phyloP scores from a whole-genome alignment of 1,284 basidiomycete genomes.

The Waitea zeae region DNA sequence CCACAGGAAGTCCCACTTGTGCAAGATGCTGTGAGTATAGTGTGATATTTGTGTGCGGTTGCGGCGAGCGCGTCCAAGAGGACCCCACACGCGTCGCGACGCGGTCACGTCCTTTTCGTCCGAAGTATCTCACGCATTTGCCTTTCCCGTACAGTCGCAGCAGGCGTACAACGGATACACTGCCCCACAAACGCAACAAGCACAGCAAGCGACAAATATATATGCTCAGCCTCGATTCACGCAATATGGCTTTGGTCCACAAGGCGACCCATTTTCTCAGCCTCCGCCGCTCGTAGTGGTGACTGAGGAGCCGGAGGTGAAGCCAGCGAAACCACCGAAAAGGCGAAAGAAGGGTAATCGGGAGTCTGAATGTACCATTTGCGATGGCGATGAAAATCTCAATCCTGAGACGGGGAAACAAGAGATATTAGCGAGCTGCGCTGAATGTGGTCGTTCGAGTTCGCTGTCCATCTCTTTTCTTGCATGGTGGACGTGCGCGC shows the following conservation, averaged over 20 bases:
- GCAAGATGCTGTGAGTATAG: too few relatives aligned
- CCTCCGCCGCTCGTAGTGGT: slow-evolving; percentile 29
- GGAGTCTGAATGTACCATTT: slow-evolving; percentile 52
- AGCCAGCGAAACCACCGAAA: slow-evolving; percentile 25
- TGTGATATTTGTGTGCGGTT: too few relatives aligned
- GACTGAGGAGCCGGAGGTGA: slow-evolving; percentile 25
- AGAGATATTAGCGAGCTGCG: slow-evolving; percentile 54
- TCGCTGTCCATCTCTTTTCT: slow-evolving; percentile 9
- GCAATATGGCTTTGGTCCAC: slow-evolving; percentile 51
- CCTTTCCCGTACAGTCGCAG: too few relatives aligned
- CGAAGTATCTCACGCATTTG: too few relatives aligned
- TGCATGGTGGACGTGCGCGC: not conserved
- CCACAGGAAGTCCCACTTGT: too few relatives aligned
- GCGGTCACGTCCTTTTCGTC: too few relatives aligned
- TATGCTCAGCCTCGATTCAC: too few relatives aligned
- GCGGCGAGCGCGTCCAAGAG: too few relatives aligned
- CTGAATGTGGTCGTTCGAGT: slow-evolving; percentile 51
- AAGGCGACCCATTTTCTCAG: slow-evolving; percentile 65
- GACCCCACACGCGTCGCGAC: too few relatives aligned
- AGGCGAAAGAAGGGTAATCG: slow-evolving; percentile 33
- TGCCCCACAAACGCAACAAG: too few relatives aligned
- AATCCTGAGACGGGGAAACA: slow-evolving; percentile 34
- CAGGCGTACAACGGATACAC: too few relatives aligned
- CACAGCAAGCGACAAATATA: too few relatives aligned
- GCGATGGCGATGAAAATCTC: slow-evolving; percentile 38